These are phyloP conservation scores for Paramecium sexaurelia DNA, from an alignment of 73 alveolate species.

Conservation along the genomic window DNA sequence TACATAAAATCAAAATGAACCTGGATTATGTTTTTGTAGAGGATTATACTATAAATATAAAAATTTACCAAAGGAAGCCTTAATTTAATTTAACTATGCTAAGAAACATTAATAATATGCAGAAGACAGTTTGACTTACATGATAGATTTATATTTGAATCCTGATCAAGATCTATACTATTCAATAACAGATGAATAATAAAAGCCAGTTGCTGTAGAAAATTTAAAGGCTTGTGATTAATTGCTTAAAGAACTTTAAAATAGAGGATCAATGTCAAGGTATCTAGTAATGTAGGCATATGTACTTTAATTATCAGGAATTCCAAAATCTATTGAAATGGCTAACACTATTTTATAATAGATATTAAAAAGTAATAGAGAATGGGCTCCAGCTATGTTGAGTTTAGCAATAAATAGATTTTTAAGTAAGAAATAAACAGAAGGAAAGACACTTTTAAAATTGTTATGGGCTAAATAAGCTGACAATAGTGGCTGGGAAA, in stretches of 20 bases:
- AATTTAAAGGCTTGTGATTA: constrained; percentile 67
- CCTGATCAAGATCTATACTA: constrained; percentile 70
- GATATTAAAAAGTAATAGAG: constrained; percentile 78
- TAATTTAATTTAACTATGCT: constrained; percentile 90
- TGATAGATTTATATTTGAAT: constrained; percentile 94
- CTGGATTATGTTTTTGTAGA: constrained; percentile 96
- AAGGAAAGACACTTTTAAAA: constrained; percentile 76
- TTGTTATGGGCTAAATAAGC: constrained; percentile 52
- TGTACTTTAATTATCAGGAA: constrained; percentile 82
- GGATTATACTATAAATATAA: constrained; percentile 91
- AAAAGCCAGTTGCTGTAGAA: constrained; percentile 44
- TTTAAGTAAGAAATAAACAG: constrained; percentile 83
- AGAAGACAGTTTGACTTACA: constrained; percentile 85
- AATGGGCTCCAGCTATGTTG: constrained; percentile 93
- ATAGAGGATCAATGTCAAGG: constrained; percentile 38
- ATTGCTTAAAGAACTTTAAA: constrained; percentile 57
- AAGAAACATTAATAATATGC: constrained; percentile 92
- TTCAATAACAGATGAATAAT: constrained; percentile 58
- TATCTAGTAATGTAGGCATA: constrained; percentile 80
- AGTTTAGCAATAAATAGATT: constrained; percentile 88
- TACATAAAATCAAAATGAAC: constrained; percentile 75
- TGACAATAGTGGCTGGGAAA: constrained; percentile 54
- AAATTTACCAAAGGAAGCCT: constrained; percentile 91
- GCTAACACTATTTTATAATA: constrained; percentile 80
- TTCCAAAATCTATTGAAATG: constrained; percentile 79